Percentiles rank a stretch among this genome's conserved stretches.
Evolutionary conservation across 2,329 filamentous ascomycete genomes (phyloP).

Genomic region (Fusarium sororula): DNA sequence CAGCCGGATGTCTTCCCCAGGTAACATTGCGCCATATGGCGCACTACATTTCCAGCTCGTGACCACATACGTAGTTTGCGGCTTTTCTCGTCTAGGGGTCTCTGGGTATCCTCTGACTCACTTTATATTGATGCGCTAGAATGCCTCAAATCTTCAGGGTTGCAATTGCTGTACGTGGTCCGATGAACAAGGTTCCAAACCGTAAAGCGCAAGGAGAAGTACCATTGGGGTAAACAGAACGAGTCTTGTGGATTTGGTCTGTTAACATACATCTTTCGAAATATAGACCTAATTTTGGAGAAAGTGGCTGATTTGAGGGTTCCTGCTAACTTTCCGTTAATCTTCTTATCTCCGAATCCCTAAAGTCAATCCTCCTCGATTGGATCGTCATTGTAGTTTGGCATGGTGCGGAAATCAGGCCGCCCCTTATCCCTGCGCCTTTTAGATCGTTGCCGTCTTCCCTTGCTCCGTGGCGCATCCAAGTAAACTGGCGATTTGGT

Average conservation of each 20-base stretch:
- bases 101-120: constrained; percentile 3
- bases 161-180: background rate
- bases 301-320: background rate
- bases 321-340: background rate
- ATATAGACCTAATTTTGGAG: background rate
- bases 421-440: constrained; percentile 39
- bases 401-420: constrained; percentile 47
- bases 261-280: background rate
- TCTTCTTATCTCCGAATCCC: constrained; percentile 3
- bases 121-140: background rate
- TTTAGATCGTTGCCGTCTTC: constrained; percentile 23
- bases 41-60: constrained; percentile 23
- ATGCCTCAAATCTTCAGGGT: no score
- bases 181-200: no score
- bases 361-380: constrained; percentile 42
- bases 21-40: constrained; percentile 19
- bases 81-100: background rate
- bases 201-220: background rate
- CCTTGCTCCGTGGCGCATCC: background rate
- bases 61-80: constrained; percentile 24
- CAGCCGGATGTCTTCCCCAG: constrained; percentile 13
- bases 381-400: constrained; percentile 46
- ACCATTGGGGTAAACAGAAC: background rate
- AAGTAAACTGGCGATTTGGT: background rate
- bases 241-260: background rate